Base-by-base conservation (phyloP, 352 stramenopile genomes). In the Globisporangium lucens region DNA sequence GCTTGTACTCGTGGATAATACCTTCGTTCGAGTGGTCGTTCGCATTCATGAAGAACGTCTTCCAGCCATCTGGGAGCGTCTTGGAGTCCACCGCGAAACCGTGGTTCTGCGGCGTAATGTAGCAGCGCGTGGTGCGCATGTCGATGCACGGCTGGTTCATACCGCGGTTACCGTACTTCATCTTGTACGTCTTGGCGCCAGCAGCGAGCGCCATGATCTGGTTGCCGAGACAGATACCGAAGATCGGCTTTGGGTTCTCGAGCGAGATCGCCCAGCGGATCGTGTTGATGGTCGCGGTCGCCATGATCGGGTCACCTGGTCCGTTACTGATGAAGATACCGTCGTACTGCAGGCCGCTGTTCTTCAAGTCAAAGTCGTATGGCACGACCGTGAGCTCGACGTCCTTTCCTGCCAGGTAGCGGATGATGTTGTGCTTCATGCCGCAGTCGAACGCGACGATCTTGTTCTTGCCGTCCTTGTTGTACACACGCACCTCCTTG, bases 371-470 rank as follows among this genome's bases (percentile, higher is more conserved):
- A 29, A 99, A 91, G 73, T 98, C 91, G 75, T 99, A 99, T 22
- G 97, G 97, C 65, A 99, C 97, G 30, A 99, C 88, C 49, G 96
- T 99, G 2, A 99, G 81, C 59, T 97, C 83, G 0, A 86, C 90
- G 30, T 87, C 88, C 30, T 90, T 89, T 46, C 96, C 87, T 35
- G 98, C 89, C 17, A 99, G 85, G 72, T 98, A 94, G 29, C 97
- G 94, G 70, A 99, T 98, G 75, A 99, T 99, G 79, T 99, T 99
- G 87, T 97, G 98, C 82, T 99, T 99, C 78, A 99, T 99, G 66
- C 98, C 97, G 76, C 96, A 99, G 75, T 99, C 97, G 51, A 98
- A 90, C 7, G 96, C 97, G 56, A 99, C 75, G 56, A 99, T 96
- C 73, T 98, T 98, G 56, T 96, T 75, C 33, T 83, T 75, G 69